Base-by-base conservation (phyloP, 2,329 filamentous ascomycete species). In the Lachnum nothofagi region DNA sequence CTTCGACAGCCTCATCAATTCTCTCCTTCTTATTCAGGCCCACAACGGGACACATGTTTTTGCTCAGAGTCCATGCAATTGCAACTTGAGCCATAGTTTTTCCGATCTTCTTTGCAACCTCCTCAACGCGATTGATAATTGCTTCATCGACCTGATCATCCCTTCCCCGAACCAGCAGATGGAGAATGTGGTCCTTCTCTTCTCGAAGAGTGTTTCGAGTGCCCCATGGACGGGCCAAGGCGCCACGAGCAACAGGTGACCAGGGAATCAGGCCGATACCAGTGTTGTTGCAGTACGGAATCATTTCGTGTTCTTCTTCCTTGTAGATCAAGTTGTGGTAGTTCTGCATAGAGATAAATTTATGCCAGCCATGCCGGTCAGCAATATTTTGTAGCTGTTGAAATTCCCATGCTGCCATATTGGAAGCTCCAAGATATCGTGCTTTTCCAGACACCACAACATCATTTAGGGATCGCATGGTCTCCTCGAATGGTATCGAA, bases 381-480 rank as follows among this genome's bases (percentile, higher is more conserved):
- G 76, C 75, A 5, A 68, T 67, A 48, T 70, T 70, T 53, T 79
- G 75, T 59, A 78, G 63, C 41, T 63, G 65, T 43, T 69, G 67
- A 53, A 76, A 74, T 54, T 77, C 68, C 60, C 68, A 72, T 0
- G 72, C 64, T 56, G 68, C 67, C 71, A 74, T 75, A 41, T 64
- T 69, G 27, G 66, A 70, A 22, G 72, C 68, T 1, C 75, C 75
- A 19, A 78, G 72, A 56, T 78, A 78, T 1, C 71, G 68, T 0
- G 80, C 77, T 61, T 78, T 79, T 0, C 79, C 79, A 5, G 69
- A 71, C 55, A 75, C 68, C 0, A 82, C 70, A 0, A 82, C 68
- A 56, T 82, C 78, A 51, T 82, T 76, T 17, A 80, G 63, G 5
- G 76, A 76, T 59, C 72, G 71, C 78, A 82, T 81, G 16, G 78